phyloP scores from a whole-genome alignment of 2,329 filamentous ascomycete genomes.

The Sporothrix brunneoviolacea region DNA sequence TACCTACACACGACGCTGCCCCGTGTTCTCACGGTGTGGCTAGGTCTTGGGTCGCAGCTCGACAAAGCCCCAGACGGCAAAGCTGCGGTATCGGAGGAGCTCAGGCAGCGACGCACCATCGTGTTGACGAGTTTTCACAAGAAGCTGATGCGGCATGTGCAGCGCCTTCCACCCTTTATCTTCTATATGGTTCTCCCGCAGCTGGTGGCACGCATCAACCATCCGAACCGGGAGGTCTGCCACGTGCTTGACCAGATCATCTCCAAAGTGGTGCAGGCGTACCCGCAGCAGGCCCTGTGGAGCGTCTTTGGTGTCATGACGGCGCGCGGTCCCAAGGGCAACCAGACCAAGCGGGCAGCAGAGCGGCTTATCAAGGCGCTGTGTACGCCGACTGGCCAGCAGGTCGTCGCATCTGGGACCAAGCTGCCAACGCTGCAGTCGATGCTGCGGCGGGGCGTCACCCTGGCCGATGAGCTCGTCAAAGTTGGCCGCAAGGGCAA shows the following conservation, averaged over 20 bases:
- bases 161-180: conserved; percentile 64
- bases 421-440: conserved; percentile 2
- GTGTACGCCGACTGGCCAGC: neutral
- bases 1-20: conserved; percentile 94
- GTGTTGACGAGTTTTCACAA: conserved; percentile 64
- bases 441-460: conserved; percentile 35
- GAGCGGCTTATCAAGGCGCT: conserved; percentile 48
- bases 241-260: conserved; percentile 73
- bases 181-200: conserved; percentile 83
- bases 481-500: conserved; percentile 57
- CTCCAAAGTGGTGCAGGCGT: conserved; percentile 73
- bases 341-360: conserved; percentile 54
- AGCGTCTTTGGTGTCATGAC: conserved; percentile 81
- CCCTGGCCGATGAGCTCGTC: conserved; percentile 46
- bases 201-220: conserved; percentile 90
- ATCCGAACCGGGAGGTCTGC: conserved; percentile 73
- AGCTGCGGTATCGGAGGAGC: conserved; percentile 44
- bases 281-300: conserved; percentile 91
- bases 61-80: conserved; percentile 54
- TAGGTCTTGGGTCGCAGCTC: conserved; percentile 77
- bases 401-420: neutral
- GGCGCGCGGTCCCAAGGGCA: conserved; percentile 12
- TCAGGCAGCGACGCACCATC: conserved; percentile 51
- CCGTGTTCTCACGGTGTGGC: conserved; percentile 85
- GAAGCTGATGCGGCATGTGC: conserved; percentile 73